These are phyloP conservation scores for Leonotis leonurus DNA, from an alignment of 257 asterid genomes.

Conservation along the genomic window DNA sequence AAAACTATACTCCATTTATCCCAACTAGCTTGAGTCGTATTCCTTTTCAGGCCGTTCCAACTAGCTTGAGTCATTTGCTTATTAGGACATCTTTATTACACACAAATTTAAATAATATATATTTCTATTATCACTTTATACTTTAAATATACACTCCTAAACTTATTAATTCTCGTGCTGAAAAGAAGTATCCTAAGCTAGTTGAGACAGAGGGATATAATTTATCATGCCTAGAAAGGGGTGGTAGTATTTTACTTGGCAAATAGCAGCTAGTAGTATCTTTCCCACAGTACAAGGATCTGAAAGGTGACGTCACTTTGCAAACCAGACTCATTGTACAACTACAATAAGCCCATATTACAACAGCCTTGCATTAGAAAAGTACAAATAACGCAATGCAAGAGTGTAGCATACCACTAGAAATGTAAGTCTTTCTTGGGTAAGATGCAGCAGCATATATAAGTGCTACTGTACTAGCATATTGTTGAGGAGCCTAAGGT, in stretches of 20 bases:
- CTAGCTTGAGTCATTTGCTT: too few relatives aligned
- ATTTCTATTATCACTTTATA: too few relatives aligned
- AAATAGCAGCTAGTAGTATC: constrained; percentile 4
- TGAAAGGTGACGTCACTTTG: background rate
- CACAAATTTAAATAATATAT: too few relatives aligned
- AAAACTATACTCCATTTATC: too few relatives aligned
- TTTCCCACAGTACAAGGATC: constrained; percentile 17
- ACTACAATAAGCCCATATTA: background rate
- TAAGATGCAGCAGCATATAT: background rate
- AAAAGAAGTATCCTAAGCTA: too few relatives aligned
- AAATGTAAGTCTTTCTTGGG: background rate
- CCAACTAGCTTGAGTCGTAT: too few relatives aligned
- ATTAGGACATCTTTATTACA: too few relatives aligned
- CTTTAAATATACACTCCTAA: too few relatives aligned
- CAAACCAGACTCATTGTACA: background rate
- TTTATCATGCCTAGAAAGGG: constrained; percentile 1
- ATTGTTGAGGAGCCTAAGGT: background rate
- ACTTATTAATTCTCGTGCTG: too few relatives aligned
- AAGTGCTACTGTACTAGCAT: background rate
- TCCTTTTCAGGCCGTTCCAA: too few relatives aligned
- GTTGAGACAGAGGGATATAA: too few relatives aligned
- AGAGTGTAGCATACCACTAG: background rate
- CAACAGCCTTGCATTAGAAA: background rate
- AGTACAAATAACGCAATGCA: background rate
- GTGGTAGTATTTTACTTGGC: background rate